phyloP scores from a whole-genome alignment of 192 early-diverging fungal genomes.

The Paraglomus brasilianum region DNA sequence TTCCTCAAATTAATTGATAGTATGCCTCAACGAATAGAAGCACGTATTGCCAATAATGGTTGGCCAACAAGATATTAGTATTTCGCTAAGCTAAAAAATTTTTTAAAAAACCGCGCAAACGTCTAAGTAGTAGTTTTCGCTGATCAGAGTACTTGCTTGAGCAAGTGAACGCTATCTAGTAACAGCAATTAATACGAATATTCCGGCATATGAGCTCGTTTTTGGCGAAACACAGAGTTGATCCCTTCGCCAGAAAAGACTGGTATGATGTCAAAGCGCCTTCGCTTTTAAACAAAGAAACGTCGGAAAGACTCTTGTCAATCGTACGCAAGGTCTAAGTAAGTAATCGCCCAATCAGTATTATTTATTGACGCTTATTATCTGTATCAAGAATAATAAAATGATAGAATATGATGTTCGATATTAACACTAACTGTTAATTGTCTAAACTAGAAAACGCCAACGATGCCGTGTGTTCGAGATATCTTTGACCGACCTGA shows the following conservation, averaged over 20 bases:
- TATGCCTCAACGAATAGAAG: no score
- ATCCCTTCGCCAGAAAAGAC: slow-evolving; percentile 99
- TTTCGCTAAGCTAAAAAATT: no score
- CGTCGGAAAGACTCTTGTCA: slow-evolving; percentile 99
- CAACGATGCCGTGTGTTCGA: slow-evolving; percentile 97
- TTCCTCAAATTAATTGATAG: no score
- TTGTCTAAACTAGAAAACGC: slow-evolving; percentile 57
- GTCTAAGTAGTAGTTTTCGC: not conserved
- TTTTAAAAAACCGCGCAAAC: no score
- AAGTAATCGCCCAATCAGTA: slow-evolving; percentile 42
- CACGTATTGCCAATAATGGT: no score
- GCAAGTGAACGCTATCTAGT: slow-evolving; percentile 4
- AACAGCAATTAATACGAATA: not conserved
- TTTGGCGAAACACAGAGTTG: slow-evolving; percentile 63
- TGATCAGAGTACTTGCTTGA: not conserved
- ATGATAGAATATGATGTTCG: not conserved
- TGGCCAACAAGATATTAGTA: no score
- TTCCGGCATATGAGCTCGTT: not conserved
- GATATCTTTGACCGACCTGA: slow-evolving; percentile 93
- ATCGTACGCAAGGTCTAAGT: slow-evolving; percentile 99
- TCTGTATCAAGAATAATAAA: not conserved
- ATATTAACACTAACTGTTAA: not conserved
- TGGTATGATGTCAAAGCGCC: slow-evolving; percentile 99
- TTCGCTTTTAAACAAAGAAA: slow-evolving; percentile 88
- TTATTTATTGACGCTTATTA: not conserved